phyloP scores from a whole-genome alignment of 2,329 filamentous ascomycete species.

The Zymoseptoria crescenta region DNA sequence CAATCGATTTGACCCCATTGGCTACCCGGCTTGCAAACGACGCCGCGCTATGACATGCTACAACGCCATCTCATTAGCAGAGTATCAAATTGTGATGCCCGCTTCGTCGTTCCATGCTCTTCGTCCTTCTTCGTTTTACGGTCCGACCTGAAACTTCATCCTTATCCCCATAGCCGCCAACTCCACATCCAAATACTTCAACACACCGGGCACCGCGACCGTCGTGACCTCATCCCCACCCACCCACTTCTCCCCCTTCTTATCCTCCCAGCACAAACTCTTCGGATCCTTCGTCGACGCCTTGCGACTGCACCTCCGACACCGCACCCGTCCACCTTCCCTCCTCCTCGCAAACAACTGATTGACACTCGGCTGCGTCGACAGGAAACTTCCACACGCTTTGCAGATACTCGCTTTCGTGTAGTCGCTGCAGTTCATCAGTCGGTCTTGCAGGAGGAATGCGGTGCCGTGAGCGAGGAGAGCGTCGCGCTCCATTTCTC shows the following conservation, averaged over 20 bases:
- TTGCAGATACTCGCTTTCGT: conserved; percentile 84
- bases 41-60: no score
- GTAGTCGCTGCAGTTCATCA: conserved; percentile 97
- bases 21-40: no score
- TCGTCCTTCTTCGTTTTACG: conserved; percentile 22
- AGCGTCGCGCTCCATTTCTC: conserved; percentile 97
- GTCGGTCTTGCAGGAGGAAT: conserved; percentile 86
- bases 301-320: conserved; percentile 30
- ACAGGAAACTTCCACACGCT: conserved; percentile 81
- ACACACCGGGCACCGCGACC: conserved; percentile 84
- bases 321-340: conserved; percentile 27
- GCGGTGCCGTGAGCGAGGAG: conserved; percentile 91
- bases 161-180: conserved; percentile 93
- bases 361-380: conserved; percentile 67
- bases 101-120: no score
- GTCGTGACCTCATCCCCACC: conserved; percentile 87
- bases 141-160: conserved; percentile 77
- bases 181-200: conserved; percentile 92
- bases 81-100: no score
- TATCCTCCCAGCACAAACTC: conserved; percentile 79
- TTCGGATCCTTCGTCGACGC: conserved; percentile 23
- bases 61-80: no score
- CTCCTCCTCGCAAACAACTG: conserved; percentile 27
- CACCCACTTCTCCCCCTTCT: conserved; percentile 71
- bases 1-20: no score